A percentile compares a stretch with the other conserved stretches of the same genome.
Evolutionary conservation across 768 basidiomycete species (phyloP).

Genomic region (Stropharia rugosoannulata): DNA sequence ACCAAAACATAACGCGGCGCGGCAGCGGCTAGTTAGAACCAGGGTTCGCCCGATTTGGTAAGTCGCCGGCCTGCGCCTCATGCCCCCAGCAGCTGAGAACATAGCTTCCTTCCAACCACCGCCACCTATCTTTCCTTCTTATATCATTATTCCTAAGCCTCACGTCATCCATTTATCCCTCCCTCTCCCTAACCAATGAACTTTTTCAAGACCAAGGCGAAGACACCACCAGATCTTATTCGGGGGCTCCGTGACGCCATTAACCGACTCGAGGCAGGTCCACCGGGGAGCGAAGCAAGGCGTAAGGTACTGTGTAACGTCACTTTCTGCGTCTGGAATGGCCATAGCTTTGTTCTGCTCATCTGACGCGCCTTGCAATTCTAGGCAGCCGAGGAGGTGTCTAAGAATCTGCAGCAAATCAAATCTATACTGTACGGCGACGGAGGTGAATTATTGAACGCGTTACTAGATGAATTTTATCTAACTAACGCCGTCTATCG

Average conservation of each 20-base stretch:
- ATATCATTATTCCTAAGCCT: constrained; percentile 7
- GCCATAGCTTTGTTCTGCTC: background rate
- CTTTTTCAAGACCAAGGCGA: constrained; percentile 91
- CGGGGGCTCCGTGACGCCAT: constrained; percentile 78
- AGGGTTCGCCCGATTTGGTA: constrained; percentile 25
- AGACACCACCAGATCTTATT: constrained; percentile 87
- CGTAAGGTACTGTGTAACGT: constrained; percentile 60
- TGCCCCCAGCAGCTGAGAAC: constrained; percentile 13
- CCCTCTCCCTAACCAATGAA: constrained; percentile 55
- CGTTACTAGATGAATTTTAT: background rate
- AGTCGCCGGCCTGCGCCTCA: constrained; percentile 16
- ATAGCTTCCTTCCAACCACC: constrained; percentile 7
- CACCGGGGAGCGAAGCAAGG: constrained; percentile 73
- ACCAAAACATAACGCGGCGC: background rate
- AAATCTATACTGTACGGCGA: constrained; percentile 88
- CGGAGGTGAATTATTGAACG: constrained; percentile 55
- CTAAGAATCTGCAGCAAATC: constrained; percentile 87
- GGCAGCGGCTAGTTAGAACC: constrained; percentile 1
- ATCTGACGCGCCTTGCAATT: background rate
- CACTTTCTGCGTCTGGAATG: background rate
- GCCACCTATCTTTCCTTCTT: constrained; percentile 10
- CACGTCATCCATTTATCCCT: background rate
- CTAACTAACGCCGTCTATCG: background rate
- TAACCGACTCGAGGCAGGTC: constrained; percentile 69
- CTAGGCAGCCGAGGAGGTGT: constrained; percentile 87